Percentiles rank a stretch among this genome's conserved stretches.
phyloP scores from a whole-genome alignment of 805 yeast genomes.

The Cyberlindnera lachancei region DNA sequence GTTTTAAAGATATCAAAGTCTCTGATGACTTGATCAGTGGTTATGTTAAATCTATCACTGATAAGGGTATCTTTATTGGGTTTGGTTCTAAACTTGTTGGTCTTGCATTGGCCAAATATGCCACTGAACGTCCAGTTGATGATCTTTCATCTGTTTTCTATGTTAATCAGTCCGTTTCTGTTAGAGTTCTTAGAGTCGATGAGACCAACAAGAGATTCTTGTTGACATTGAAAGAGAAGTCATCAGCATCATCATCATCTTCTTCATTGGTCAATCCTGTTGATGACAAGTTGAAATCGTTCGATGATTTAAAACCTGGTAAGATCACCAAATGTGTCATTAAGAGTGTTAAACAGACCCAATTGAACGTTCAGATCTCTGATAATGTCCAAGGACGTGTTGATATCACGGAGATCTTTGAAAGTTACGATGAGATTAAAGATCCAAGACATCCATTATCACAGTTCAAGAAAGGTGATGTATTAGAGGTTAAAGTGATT shows the following conservation, averaged over 20 bases:
- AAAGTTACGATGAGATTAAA: slow-evolving; percentile 42
- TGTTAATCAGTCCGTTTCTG: slow-evolving; percentile 64
- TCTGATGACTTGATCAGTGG: slow-evolving; percentile 53
- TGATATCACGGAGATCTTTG: slow-evolving; percentile 66
- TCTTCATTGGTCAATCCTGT: slow-evolving; percentile 52
- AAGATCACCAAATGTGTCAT: slow-evolving; percentile 51
- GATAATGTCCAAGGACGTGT: slow-evolving; percentile 75
- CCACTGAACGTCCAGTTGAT: slow-evolving; percentile 44
- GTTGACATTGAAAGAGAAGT: slow-evolving; percentile 46
- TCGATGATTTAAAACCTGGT: slow-evolving; percentile 54
- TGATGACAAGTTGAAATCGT: slow-evolving; percentile 40
- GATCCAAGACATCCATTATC: slow-evolving; percentile 53
- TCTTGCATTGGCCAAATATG: slow-evolving; percentile 68
- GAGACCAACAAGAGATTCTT: slow-evolving; percentile 64
- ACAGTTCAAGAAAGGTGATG: slow-evolving; percentile 50
- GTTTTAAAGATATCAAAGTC: slow-evolving; percentile 49
- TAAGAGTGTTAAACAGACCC: slow-evolving; percentile 60
- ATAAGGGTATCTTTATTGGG: slow-evolving; percentile 73
- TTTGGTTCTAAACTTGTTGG: slow-evolving; percentile 81
- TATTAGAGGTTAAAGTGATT: slow-evolving; percentile 55
- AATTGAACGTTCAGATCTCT: slow-evolving; percentile 67
- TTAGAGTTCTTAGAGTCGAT: slow-evolving; percentile 60
- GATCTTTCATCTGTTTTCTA: slow-evolving; percentile 49
- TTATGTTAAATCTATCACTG: slow-evolving; percentile 70
- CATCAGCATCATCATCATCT: slow-evolving; percentile 19